Percentiles rank a stretch among this genome's conserved stretches.
These are phyloP conservation scores for Tulasnella sp. DNA, from an alignment of 768 basidiomycete genomes.

Conservation along the genomic window DNA sequence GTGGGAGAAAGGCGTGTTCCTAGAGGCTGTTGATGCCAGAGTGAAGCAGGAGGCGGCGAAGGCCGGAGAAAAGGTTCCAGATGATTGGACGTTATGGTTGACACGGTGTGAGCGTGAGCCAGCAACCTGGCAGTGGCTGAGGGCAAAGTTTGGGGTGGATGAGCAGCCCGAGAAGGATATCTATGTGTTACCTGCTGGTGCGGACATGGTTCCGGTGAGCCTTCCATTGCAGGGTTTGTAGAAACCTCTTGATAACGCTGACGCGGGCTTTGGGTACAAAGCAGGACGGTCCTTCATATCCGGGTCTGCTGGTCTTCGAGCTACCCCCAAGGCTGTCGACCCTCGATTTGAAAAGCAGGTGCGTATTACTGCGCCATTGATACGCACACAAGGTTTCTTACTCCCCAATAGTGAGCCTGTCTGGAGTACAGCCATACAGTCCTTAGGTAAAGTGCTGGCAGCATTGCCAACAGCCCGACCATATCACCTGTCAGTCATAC, in stretches of 20 bases:
- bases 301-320: conserved; percentile 7
- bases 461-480: too few relatives aligned
- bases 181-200: neutral
- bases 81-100: conserved; percentile 3
- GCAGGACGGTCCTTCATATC: neutral
- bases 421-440: too few relatives aligned
- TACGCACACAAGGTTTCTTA: too few relatives aligned
- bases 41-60: neutral
- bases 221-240: neutral
- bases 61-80: neutral
- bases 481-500: too few relatives aligned
- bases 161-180: neutral
- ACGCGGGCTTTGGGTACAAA: neutral
- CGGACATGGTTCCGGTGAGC: neutral
- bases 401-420: too few relatives aligned
- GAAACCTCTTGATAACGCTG: neutral
- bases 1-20: conserved; percentile 8
- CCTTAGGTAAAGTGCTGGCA: too few relatives aligned
- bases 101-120: neutral
- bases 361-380: too few relatives aligned
- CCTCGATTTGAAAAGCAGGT: too few relatives aligned
- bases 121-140: conserved; percentile 7
- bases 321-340: neutral
- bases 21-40: neutral
- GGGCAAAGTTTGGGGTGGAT: conserved; percentile 1